Percentiles rank a stretch among this genome's conserved stretches.
Conservation (phyloP, 768 basidiomycete genomes). For the Saitozyma podzolica region DNA sequence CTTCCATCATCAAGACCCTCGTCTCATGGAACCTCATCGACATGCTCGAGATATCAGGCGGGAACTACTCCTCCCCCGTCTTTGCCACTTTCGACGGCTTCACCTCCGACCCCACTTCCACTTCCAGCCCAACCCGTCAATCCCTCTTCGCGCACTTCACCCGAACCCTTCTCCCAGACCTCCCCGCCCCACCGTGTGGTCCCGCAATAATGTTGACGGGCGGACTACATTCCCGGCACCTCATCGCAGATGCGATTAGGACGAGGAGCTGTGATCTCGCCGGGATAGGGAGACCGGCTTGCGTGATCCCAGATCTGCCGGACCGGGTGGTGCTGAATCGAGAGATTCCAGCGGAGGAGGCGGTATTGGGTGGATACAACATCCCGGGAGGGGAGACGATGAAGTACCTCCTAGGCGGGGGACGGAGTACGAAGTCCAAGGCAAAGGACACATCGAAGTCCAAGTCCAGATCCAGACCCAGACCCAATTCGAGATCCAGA, state of each 20-base stretch:
- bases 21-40: constrained; percentile 38
- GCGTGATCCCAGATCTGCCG: constrained; percentile 28
- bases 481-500: too few relatives aligned
- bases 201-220: constrained; percentile 45
- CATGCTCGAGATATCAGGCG: constrained; percentile 45
- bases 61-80: constrained; percentile 32
- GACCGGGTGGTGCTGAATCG: constrained; percentile 28
- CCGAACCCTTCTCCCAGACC: constrained; percentile 25
- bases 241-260: constrained; percentile 29
- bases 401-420: constrained; percentile 23
- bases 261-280: constrained; percentile 36
- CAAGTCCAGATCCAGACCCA: too few relatives aligned
- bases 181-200: constrained; percentile 33
- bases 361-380: constrained; percentile 27
- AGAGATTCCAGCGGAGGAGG: constrained; percentile 16
- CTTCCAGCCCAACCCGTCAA: constrained; percentile 18
- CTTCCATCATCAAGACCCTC: constrained; percentile 32
- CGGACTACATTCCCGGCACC: constrained; percentile 28
- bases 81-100: too few relatives aligned
- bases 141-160: constrained; percentile 46
- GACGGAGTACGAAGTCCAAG: background rate
- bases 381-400: constrained; percentile 29
- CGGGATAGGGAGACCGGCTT: constrained; percentile 43
- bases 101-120: too few relatives aligned
- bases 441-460: too few relatives aligned